These are phyloP conservation scores for Alternaria sp. DNA, from an alignment of 2,329 filamentous ascomycete genomes.

Conservation along the genomic window DNA sequence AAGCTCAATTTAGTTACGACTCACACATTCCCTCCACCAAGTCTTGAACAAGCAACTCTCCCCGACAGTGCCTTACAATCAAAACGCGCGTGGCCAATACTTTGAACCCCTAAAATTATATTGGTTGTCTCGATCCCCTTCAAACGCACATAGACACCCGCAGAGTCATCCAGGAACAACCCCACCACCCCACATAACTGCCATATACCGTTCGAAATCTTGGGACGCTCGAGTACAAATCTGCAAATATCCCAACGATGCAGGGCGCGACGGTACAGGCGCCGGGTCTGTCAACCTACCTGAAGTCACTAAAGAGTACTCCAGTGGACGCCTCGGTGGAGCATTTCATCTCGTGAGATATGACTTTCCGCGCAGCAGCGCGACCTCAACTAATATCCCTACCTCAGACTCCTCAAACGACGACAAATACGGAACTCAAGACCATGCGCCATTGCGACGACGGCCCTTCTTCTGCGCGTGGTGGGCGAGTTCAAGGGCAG, in stretches of 20 bases:
- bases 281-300: constrained; percentile 77
- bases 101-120: neutral
- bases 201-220: constrained; percentile 4
- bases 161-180: constrained; percentile 7
- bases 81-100: neutral
- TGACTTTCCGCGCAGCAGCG: neutral
- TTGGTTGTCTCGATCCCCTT: neutral
- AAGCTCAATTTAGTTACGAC: constrained; percentile 15
- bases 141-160: neutral
- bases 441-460: constrained; percentile 88
- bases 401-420: constrained; percentile 78
- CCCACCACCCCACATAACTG: constrained; percentile 30
- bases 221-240: neutral
- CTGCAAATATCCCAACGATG: constrained; percentile 22
- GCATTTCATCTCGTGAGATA: constrained; percentile 76
- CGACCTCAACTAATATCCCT: constrained; percentile 4
- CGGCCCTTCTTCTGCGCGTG: constrained; percentile 84
- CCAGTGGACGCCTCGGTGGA: constrained; percentile 84
- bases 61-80: neutral
- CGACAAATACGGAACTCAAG: constrained; percentile 88
- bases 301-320: constrained; percentile 73
- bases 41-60: constrained; percentile 8
- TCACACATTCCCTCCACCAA: constrained; percentile 5
- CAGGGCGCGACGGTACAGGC: constrained; percentile 54
- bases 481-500: constrained; percentile 81